Percentiles rank a stretch among this genome's conserved stretches.
Conservation (phyloP, 352 stramenopile genomes). For the Globisporangium recalcitrans region DNA sequence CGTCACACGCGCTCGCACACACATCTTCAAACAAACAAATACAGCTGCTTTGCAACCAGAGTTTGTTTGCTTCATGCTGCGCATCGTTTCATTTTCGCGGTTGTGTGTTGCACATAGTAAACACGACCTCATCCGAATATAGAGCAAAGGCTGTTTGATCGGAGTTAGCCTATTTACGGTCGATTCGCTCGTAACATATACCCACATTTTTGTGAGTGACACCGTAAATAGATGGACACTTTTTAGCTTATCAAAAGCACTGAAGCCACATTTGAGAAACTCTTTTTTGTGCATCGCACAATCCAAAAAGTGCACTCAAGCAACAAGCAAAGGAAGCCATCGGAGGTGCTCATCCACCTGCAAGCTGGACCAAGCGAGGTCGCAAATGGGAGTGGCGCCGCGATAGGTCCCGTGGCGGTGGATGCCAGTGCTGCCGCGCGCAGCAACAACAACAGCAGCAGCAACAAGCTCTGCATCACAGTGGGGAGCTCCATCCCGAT, state of each 20-base stretch:
- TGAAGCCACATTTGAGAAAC: too few species aligned
- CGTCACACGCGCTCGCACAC: neutral
- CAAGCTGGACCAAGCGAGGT: slow-evolving; percentile 26
- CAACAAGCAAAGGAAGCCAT: too few species aligned
- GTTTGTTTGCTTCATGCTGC: too few species aligned
- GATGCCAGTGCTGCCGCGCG: neutral
- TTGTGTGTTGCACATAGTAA: neutral
- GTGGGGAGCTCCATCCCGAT: slow-evolving; percentile 68
- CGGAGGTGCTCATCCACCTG: slow-evolving; percentile 81
- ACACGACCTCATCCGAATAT: too few species aligned
- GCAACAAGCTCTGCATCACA: slow-evolving; percentile 59
- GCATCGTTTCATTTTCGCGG: slow-evolving; percentile 3
- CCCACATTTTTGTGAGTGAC: too few species aligned
- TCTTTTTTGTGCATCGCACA: too few species aligned
- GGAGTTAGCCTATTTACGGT: too few species aligned
- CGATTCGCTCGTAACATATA: too few species aligned
- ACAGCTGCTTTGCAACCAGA: neutral
- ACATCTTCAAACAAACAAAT: neutral
- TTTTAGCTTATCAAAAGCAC: too few species aligned
- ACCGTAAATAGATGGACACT: too few species aligned
- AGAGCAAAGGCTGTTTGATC: too few species aligned
- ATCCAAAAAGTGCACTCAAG: too few species aligned
- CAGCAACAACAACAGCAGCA: slow-evolving; percentile 22
- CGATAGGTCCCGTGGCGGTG: neutral
- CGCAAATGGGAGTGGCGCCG: neutral